A percentile compares a stretch with the other conserved stretches of the same genome.
Conservation (phyloP, 2,329 filamentous ascomycete species). For the Zelopaecilomyces penicillatus region DNA sequence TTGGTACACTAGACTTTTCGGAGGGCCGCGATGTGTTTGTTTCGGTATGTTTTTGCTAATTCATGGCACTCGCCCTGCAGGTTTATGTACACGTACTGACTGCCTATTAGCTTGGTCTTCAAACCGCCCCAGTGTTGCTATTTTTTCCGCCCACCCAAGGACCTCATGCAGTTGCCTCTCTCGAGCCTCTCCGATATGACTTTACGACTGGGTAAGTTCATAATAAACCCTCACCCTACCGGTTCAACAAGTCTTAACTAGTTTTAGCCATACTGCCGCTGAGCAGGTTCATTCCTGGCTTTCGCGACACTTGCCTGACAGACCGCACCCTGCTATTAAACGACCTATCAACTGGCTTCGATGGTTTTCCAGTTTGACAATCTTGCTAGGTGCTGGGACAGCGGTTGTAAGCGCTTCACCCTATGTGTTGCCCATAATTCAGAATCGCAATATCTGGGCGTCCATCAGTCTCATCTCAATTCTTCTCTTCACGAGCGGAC, state of each 20-base stretch:
- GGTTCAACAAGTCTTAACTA: neutral
- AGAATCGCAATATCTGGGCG: conserved; percentile 91
- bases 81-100: no score
- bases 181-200: conserved; percentile 70
- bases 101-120: conserved; percentile 66
- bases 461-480: conserved; percentile 81
- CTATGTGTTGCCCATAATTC: conserved; percentile 71
- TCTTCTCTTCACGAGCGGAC: conserved; percentile 86
- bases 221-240: no score
- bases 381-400: conserved; percentile 62
- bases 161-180: conserved; percentile 62
- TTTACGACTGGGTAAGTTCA: conserved; percentile 72
- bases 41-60: conserved; percentile 50
- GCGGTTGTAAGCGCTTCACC: conserved; percentile 63
- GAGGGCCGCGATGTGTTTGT: conserved; percentile 81
- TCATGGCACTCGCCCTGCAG: neutral
- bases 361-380: conserved; percentile 58
- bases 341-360: conserved; percentile 84
- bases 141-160: conserved; percentile 81
- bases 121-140: conserved; percentile 86
- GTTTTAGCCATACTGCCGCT: conserved; percentile 57
- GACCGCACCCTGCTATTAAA: conserved; percentile 67
- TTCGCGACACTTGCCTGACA: conserved; percentile 64
- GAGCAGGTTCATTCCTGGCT: conserved; percentile 77
- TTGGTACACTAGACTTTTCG: conserved; percentile 78